Base-by-base conservation (phyloP, 2,329 filamentous ascomycete species). In the Coleophoma crateriformis region DNA sequence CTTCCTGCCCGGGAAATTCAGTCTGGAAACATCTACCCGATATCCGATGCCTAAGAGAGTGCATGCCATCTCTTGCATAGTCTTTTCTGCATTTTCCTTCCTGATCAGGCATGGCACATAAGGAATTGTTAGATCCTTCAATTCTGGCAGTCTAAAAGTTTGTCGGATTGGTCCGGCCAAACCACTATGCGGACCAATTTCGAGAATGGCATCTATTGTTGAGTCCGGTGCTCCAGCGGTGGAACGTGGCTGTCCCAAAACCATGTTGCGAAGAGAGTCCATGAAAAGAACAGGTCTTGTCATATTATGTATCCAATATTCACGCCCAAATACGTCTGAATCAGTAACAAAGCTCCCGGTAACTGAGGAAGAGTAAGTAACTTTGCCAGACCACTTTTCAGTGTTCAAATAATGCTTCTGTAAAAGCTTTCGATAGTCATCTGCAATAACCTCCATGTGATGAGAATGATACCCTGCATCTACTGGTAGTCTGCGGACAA, bases 271-370 rank as follows among this genome's bases (percentile, higher is more conserved):
- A 15, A 54, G 27, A 3, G 55, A 51, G 17, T 51, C 46, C 2
- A 47, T 50, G 50, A 73, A 78, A 3, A 66, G 61, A 6, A 78
- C 75, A 1, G 67, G 67, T 1, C 68, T 70, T 1, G 69, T 63
- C 55, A 78, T 58, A 48, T 78, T 78, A 4, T 61, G 54, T 3
- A 64, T 62, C 75, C 75, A 78, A 55, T 78, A 78, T 0, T 55
- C 48, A 1, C 61, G 56, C 17, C 61, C 58, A 1, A 73, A 54
- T 7, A 20, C 40, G 4, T 49, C 50, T 11, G 33, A 34, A 11
- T n/a, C 15, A 7, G 40, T 20, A 4, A 44, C 35, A 7, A 33
- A 32, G 13, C 38, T 33, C n/a, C 70, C 68, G 10, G 64, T 67
- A 12, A 75, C 67, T 0, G 72, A 70, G 12, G 35, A 38, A 13